Base-by-base conservation (phyloP, 179 eudicot species). In the Silene noctiflora region DNA sequence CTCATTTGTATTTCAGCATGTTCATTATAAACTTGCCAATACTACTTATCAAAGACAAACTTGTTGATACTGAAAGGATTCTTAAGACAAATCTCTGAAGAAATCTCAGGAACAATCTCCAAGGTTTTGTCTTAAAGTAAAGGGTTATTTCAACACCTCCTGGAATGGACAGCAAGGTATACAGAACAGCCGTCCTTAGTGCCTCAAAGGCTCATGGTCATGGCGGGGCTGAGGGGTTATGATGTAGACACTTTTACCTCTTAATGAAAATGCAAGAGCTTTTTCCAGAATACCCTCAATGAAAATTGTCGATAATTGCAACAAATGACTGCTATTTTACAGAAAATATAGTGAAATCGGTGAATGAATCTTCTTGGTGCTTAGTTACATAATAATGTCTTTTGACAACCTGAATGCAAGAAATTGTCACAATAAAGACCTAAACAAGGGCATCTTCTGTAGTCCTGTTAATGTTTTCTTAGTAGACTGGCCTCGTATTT, bases 1-100 rank as follows among this genome's bases (percentile, higher is more conserved):
- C 78, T 64, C 65, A 7, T 21, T 64, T n/a, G 56, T 75, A 48
- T 64, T 75, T 35, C 24, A 33, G 10, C n/a, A n/a, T 27, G 14
- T 59, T 67, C 17, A 13, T 51, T 17, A 55, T 27, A 16, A 53
- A 27, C 42, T 46, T 69, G 73, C 33, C 73, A 44, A 44, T 69
- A 69, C 59, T 44, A 10, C 51, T 44, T 1, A 44, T 44, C 3
- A 11, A 44, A 44, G 51, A 44, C 51, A 44, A 42, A 44, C 3
- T 46, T 69, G 73, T 27, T 31, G 21, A 44, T 69, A 69, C 59
- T 44, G 59, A 69, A 44, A 46, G 33, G 33, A 20, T 22, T 69
- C 27, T 44, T 42, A 39, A 44, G 59, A 69, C 73, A 69, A 44
- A 20, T 6, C 25, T 44, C 73, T 22, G 46, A 69, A 25, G 69